These are phyloP conservation scores for Arctium lappa DNA, from an alignment of 129 eudicot genomes.

Conservation along the genomic window DNA sequence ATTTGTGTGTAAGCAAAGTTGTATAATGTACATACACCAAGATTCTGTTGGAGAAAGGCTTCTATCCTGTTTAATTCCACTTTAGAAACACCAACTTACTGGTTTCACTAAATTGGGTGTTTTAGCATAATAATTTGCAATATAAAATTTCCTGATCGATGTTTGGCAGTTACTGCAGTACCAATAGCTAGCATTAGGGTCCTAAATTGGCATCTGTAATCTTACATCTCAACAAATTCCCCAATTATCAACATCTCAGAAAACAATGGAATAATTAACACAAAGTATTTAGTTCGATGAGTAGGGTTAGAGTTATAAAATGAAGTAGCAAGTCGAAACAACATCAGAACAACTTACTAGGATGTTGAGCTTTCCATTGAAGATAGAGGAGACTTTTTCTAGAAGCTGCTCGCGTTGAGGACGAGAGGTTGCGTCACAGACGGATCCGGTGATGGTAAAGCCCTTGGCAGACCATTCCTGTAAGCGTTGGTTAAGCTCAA, in stretches of 20 bases:
- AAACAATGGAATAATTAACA: too few relatives aligned
- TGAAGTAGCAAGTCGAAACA: background rate
- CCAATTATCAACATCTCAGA: background rate
- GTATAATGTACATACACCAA: background rate
- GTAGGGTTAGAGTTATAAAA: background rate
- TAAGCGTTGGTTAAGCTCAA: constrained; percentile 50
- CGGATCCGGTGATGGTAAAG: constrained; percentile 54
- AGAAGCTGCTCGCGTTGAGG: constrained; percentile 57
- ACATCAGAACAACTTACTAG: constrained; percentile 43
- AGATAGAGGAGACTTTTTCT: constrained; percentile 46
- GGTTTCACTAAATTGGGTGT: background rate
- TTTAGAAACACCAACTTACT: background rate
- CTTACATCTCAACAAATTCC: background rate
- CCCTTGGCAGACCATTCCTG: constrained; percentile 68
- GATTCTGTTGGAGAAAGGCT: background rate
- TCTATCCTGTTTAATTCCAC: background rate
- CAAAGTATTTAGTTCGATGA: background rate
- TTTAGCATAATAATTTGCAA: background rate
- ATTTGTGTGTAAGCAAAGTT: background rate
- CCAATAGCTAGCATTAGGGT: background rate
- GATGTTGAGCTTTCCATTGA: constrained; percentile 73
- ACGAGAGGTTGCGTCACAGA: constrained; percentile 58
- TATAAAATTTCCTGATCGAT: background rate
- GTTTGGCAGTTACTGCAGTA: too few relatives aligned
- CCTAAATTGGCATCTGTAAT: background rate